phyloP scores from a whole-genome alignment of 805 yeast species.

The Cephaloascus albidus region DNA sequence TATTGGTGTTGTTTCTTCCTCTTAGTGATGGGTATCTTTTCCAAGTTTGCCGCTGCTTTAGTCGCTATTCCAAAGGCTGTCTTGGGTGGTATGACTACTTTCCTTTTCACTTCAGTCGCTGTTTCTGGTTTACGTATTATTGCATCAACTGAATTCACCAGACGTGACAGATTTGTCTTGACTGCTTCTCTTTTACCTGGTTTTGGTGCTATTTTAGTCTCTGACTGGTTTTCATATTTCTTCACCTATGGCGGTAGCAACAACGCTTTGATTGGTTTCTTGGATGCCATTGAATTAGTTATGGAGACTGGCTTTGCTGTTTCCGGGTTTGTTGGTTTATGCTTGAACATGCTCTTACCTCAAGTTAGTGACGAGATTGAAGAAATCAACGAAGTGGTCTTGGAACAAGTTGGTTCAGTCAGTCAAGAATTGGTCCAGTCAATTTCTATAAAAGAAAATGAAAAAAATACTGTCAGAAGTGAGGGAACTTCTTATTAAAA shows the following conservation, averaged over 20 bases:
- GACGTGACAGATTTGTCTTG: constrained; percentile 66
- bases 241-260: constrained; percentile 63
- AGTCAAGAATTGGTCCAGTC: constrained; percentile 23
- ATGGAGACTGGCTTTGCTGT: constrained; percentile 70
- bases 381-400: constrained; percentile 34
- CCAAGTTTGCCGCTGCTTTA: constrained; percentile 85
- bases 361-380: constrained; percentile 43
- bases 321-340: constrained; percentile 54
- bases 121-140: constrained; percentile 67
- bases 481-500: background rate
- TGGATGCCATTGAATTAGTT: constrained; percentile 58
- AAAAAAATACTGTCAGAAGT: constrained; percentile 12
- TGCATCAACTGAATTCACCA: constrained; percentile 49
- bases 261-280: constrained; percentile 46
- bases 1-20: constrained; percentile 76
- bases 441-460: constrained; percentile 21
- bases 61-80: constrained; percentile 67
- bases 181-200: constrained; percentile 61
- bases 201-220: constrained; percentile 55
- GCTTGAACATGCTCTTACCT: constrained; percentile 54
- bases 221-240: constrained; percentile 53
- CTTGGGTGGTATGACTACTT: constrained; percentile 83
- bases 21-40: constrained; percentile 77
- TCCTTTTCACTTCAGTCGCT: constrained; percentile 67
- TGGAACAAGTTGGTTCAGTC: constrained; percentile 31